These are phyloP conservation scores for Mortierella sp. DNA, from an alignment of 371 early-diverging fungal genomes.

Conservation along the genomic window DNA sequence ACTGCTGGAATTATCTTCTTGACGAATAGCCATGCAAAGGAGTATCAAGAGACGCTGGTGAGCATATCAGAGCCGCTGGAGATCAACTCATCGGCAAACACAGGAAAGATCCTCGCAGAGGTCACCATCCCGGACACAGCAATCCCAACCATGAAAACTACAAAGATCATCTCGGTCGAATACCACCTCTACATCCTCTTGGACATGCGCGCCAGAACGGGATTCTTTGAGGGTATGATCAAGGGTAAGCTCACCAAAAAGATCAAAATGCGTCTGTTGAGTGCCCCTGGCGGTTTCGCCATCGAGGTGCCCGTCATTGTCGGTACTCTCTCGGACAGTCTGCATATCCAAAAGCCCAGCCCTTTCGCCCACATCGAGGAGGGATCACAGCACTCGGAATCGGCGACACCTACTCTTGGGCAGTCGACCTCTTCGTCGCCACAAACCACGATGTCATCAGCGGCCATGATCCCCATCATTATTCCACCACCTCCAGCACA, in stretches of 20 bases:
- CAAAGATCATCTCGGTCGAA: conserved; percentile 25
- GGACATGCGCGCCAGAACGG: conserved; percentile 31
- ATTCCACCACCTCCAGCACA: not conserved
- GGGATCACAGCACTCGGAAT: not conserved
- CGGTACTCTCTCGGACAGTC: conserved; percentile 30
- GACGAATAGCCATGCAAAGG: conserved; percentile 24
- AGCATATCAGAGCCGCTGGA: conserved; percentile 12
- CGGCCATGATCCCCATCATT: not conserved
- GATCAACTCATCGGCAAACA: conserved; percentile 11
- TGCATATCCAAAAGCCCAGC: conserved; percentile 16
- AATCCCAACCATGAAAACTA: conserved; percentile 8
- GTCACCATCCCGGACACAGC: conserved; percentile 30
- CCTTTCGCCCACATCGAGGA: conserved; percentile 8
- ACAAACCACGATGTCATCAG: not conserved
- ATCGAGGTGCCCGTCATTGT: conserved; percentile 29
- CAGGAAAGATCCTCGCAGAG: conserved; percentile 23
- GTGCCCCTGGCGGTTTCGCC: conserved; percentile 32
- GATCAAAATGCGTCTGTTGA: conserved; percentile 8
- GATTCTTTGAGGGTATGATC: conserved; percentile 22
- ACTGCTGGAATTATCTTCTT: not conserved
- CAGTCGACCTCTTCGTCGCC: not conserved
- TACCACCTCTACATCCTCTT: conserved; percentile 31
- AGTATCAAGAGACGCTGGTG: conserved; percentile 25
- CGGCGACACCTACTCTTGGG: not conserved
- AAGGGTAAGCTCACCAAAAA: conserved; percentile 18